Evolutionary conservation across 352 stramenopile genomes (phyloP).

Genomic region (Globisporangium orthogonon): DNA sequence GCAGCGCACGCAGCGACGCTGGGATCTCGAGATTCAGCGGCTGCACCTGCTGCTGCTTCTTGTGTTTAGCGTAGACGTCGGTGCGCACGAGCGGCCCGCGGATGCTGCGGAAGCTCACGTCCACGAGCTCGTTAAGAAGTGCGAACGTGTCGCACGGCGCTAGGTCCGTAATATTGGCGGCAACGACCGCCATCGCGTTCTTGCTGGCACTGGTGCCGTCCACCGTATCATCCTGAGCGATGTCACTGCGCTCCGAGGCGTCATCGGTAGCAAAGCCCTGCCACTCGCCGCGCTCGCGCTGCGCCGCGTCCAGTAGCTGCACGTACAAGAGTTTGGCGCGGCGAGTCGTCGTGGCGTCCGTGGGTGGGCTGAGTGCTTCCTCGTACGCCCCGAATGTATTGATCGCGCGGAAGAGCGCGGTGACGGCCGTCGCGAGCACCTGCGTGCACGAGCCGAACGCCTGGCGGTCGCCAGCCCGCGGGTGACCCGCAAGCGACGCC

Average conservation of each 20-base stretch:
- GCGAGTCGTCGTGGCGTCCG: slow-evolving; percentile 31
- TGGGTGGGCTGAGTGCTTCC: slow-evolving; percentile 7
- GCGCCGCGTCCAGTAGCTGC: slow-evolving; percentile 50
- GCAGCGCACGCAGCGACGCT: slow-evolving; percentile 27
- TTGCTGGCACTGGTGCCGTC: slow-evolving; percentile 13
- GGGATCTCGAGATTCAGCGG: slow-evolving; percentile 3
- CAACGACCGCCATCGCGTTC: slow-evolving; percentile 15
- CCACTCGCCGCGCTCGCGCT: slow-evolving; percentile 66
- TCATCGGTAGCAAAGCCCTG: slow-evolving; percentile 35
- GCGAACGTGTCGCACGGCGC: slow-evolving; percentile 24
- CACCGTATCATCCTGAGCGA: neutral
- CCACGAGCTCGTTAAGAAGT: slow-evolving; percentile 51
- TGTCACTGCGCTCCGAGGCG: neutral
- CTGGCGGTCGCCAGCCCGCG: slow-evolving; percentile 5
- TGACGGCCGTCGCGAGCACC: slow-evolving; percentile 39
- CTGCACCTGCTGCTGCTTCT: slow-evolving; percentile 27
- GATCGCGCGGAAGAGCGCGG: slow-evolving; percentile 40
- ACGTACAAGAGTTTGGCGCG: slow-evolving; percentile 65
- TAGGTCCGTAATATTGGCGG: slow-evolving; percentile 6
- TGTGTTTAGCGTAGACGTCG: slow-evolving; percentile 41
- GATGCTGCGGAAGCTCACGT: slow-evolving; percentile 68
- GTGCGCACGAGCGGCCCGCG: slow-evolving; percentile 39
- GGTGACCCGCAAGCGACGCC: neutral
- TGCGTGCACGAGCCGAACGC: slow-evolving; percentile 53
- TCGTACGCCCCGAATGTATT: slow-evolving; percentile 29